These are phyloP conservation scores for Hammondia hammondi DNA, from an alignment of 169 alveolate genomes.

Conservation along the genomic window DNA sequence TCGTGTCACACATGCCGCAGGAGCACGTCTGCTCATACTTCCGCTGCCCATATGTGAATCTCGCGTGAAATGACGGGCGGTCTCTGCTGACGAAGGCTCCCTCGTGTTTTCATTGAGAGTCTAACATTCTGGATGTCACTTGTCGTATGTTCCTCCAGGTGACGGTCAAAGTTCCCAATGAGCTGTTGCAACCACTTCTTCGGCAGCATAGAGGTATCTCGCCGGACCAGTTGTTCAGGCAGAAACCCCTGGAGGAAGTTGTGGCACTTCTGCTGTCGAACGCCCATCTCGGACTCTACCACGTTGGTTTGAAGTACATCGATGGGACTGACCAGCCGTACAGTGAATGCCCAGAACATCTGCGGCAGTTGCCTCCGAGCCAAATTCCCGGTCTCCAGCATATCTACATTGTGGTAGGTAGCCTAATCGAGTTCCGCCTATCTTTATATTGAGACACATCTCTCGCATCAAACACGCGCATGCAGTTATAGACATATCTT, in stretches of 20 bases:
- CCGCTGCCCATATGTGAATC: too few relatives aligned
- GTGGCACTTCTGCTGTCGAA: background rate
- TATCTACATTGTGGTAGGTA: background rate
- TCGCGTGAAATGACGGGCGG: too few relatives aligned
- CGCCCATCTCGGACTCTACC: background rate
- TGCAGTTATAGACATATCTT: too few relatives aligned
- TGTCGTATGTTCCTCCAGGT: background rate
- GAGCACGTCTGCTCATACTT: too few relatives aligned
- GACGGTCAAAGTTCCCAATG: background rate
- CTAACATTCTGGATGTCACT: background rate
- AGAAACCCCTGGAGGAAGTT: background rate
- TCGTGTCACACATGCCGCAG: too few relatives aligned
- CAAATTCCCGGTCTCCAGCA: constrained; percentile 28
- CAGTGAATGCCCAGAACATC: background rate
- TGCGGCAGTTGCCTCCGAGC: background rate
- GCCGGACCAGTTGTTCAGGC: background rate
- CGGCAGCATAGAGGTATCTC: background rate
- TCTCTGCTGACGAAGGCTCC: too few relatives aligned
- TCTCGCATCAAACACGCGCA: too few relatives aligned
- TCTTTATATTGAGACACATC: too few relatives aligned
- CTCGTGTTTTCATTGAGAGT: too few relatives aligned
- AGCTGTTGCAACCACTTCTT: constrained; percentile 4
- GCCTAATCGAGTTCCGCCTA: background rate
- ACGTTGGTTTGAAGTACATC: background rate
- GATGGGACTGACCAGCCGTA: background rate